Evolutionary conservation across 257 asterid genomes (phyloP), one percentile per base, ranked within the genome.

Genomic region (Plectranthus barbatus): DNA sequence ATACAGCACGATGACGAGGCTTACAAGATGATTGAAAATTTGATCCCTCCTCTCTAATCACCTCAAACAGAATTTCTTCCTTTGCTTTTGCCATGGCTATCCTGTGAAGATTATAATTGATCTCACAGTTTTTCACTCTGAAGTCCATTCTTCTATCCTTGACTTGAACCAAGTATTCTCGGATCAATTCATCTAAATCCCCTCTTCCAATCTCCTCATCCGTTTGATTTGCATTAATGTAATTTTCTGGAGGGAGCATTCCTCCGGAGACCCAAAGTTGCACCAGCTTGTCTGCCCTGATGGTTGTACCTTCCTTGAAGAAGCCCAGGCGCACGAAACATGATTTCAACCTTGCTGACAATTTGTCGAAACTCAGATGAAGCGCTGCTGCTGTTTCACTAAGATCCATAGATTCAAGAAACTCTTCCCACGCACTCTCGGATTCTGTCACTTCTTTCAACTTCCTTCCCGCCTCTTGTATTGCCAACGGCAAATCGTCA

Each of bases 231-330:
- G 39, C 11, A 2, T 1, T 9, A n/a, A n/a, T n/a, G n/a, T n/a
- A n/a, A n/a, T n/a, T n/a, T 6, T 36, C 41, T 0, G 11, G 11
- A 0, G n/a, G 1, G 1, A 37, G 1, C 45, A 59, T 26, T 11
- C 81, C 81, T 26, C 60, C 60, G 3, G 79, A 76, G 13, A 59
- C 18, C 82, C 81, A 72, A 6, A 72, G 0, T 3, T 48, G 57
- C 21, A 59, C 14, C 50, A 76, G 44, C 52, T 50, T 67, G 7
- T 19, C 19, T 0, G 50, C 74, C 0, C 37, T 51, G 15, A 73
- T 70, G 9, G 44, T 50, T 11, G 55, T 36, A 41, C 66, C 80
- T 72, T 72, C 58, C 8, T 23, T 50, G 17, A 74, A 62, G 52
- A 69, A 62, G 48, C 50, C 47, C 0, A 74, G 9, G 42, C 62